These are phyloP conservation scores for Trichoderma sp. DNA, from an alignment of 2,329 filamentous ascomycete genomes.

Conservation along the genomic window DNA sequence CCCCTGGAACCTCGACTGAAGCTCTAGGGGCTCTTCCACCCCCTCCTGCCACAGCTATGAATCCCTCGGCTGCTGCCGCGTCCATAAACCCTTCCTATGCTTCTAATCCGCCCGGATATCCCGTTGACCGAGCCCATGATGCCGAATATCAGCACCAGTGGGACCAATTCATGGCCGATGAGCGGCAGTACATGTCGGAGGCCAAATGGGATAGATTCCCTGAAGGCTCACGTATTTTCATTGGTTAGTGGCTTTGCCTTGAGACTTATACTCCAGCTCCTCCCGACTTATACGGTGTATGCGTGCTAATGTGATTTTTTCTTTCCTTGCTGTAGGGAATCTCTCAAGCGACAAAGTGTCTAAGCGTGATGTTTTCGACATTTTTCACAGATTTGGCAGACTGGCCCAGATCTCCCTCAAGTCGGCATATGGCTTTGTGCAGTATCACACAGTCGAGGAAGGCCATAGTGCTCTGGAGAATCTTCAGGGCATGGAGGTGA, in stretches of 20 bases:
- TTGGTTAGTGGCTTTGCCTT: slow-evolving; percentile 58
- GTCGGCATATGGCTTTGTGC: slow-evolving; percentile 94
- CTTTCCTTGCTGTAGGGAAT: slow-evolving; percentile 65
- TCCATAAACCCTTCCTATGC: slow-evolving; percentile 39
- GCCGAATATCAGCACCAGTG: slow-evolving; percentile 64
- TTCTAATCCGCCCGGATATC: slow-evolving; percentile 34
- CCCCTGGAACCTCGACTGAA: slow-evolving; percentile 39
- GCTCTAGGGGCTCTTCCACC: slow-evolving; percentile 36
- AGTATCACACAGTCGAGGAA: slow-evolving; percentile 77
- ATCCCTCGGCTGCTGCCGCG: slow-evolving; percentile 33
- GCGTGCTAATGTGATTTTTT: slow-evolving; percentile 32
- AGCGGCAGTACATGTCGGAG: slow-evolving; percentile 73
- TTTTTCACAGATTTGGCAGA: slow-evolving; percentile 82
- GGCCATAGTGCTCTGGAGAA: slow-evolving; percentile 73
- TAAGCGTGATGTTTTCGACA: slow-evolving; percentile 89
- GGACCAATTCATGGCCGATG: slow-evolving; percentile 71
- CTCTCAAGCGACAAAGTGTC: slow-evolving; percentile 90
- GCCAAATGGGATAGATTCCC: slow-evolving; percentile 82
- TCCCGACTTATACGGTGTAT: slow-evolving; percentile 24
- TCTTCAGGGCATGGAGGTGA: slow-evolving; percentile 78
- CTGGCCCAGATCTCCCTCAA: slow-evolving; percentile 96
- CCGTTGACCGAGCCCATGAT: slow-evolving; percentile 40
- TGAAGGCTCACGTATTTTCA: slow-evolving; percentile 74
- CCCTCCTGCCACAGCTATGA: slow-evolving; percentile 35
- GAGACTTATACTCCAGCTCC: slow-evolving; percentile 12